phyloP scores from a whole-genome alignment of 768 basidiomycete species.

The Boletus rufocinnamomeus region DNA sequence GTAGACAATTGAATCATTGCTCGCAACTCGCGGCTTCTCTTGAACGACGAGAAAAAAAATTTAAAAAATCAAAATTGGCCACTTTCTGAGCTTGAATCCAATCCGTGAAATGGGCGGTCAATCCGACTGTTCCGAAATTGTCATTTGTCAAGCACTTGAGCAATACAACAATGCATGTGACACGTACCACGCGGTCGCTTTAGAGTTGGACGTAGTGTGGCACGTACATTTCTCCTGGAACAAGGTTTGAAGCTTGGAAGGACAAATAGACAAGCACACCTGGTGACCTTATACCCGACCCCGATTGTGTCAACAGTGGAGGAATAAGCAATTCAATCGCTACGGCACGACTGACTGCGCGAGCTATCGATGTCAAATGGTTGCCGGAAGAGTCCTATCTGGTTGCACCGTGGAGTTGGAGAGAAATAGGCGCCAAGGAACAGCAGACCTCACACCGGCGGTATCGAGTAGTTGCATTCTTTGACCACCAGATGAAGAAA shows the following conservation, averaged over 20 bases:
- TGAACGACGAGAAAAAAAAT: neutral
- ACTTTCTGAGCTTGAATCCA: slow-evolving; percentile 18
- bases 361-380: slow-evolving; percentile 16
- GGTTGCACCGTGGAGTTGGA: neutral
- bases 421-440: neutral
- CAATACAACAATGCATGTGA: slow-evolving; percentile 1
- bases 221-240: slow-evolving; percentile 3
- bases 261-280: slow-evolving; percentile 21
- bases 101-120: slow-evolving; percentile 16
- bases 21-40: slow-evolving; percentile 4
- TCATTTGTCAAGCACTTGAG: neutral
- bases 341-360: slow-evolving; percentile 16
- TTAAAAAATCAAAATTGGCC: neutral
- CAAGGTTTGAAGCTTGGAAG: slow-evolving; percentile 24
- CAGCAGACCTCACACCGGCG: neutral
- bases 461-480: neutral
- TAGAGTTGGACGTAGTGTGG: slow-evolving; percentile 3
- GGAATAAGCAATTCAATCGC: slow-evolving; percentile 31
- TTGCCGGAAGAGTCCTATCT: slow-evolving; percentile 7
- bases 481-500: neutral
- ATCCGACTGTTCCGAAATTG: neutral
- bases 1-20: slow-evolving; percentile 13
- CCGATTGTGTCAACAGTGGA: slow-evolving; percentile 7
- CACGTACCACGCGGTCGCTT: slow-evolving; percentile 15
- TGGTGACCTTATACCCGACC: slow-evolving; percentile 32